Evolutionary conservation across 1,139 yeast species (phyloP).

Genomic region (Casaregolazyma lundiana): DNA sequence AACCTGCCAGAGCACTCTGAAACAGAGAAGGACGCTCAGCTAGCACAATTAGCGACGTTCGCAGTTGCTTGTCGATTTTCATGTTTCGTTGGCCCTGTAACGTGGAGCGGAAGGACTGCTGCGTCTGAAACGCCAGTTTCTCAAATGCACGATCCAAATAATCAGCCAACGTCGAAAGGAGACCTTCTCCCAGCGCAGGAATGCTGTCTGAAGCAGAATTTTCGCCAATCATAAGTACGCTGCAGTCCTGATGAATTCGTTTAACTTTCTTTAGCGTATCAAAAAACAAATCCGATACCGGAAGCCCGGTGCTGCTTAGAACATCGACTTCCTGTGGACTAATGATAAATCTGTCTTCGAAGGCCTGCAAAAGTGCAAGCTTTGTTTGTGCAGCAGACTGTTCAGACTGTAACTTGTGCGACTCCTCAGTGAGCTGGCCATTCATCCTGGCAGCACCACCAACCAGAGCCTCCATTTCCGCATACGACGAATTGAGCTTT

Average conservation of each 20-base stretch:
- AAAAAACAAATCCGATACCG: constrained; percentile 53
- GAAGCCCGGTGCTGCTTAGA: constrained; percentile 28
- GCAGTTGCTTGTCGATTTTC: constrained; percentile 23
- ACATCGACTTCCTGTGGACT: constrained; percentile 58
- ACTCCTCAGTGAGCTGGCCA: constrained; percentile 33
- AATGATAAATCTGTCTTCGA: constrained; percentile 62
- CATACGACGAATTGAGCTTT: constrained; percentile 31
- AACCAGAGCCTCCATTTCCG: constrained; percentile 29
- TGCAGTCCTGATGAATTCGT: constrained; percentile 60
- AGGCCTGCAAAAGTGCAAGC: constrained; percentile 51
- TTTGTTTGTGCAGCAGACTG: constrained; percentile 47
- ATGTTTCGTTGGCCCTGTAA: constrained; percentile 24
- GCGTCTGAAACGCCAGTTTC: constrained; percentile 41
- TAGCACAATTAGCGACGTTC: constrained; percentile 30
- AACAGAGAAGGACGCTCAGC: constrained; percentile 37
- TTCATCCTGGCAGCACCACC: constrained; percentile 28
- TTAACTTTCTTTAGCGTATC: constrained; percentile 56
- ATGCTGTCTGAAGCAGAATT: constrained; percentile 39
- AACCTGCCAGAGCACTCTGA: constrained; percentile 31
- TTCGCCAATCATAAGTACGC: constrained; percentile 61
- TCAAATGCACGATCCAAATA: constrained; percentile 50
- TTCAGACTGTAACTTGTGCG: constrained; percentile 41
- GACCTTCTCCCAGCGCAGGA: constrained; percentile 56
- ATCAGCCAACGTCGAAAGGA: constrained; percentile 58
- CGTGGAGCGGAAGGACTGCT: constrained; percentile 31